phyloP scores from a whole-genome alignment of 208 protist species.

The Leishmania mexicana region DNA sequence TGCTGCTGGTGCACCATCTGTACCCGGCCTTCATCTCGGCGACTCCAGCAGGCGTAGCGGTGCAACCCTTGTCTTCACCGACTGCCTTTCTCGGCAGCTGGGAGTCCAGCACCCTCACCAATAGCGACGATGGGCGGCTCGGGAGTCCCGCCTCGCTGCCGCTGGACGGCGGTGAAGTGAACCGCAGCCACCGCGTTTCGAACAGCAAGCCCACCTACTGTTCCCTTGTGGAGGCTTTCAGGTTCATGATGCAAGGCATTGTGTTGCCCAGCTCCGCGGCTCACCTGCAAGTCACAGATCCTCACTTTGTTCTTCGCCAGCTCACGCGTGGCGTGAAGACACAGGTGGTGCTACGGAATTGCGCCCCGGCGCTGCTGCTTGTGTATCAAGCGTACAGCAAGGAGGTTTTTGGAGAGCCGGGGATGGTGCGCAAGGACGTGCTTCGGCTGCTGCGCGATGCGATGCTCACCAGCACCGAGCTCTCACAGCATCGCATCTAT shows the following conservation, averaged over 20 bases:
- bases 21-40: conserved; percentile 34
- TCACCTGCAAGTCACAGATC: conserved; percentile 9
- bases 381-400: conserved; percentile 82
- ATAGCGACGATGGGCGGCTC: not conserved
- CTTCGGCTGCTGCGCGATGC: conserved; percentile 83
- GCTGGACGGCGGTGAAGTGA: not conserved
- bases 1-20: conserved; percentile 61
- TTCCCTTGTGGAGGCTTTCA: conserved; percentile 24
- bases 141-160: not conserved
- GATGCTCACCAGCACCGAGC: conserved; percentile 90
- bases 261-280: conserved; percentile 26
- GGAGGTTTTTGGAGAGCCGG: conserved; percentile 64
- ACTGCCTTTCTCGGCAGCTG: not conserved
- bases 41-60: not conserved
- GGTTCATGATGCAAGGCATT: conserved; percentile 21
- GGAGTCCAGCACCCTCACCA: not conserved
- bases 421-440: conserved; percentile 72
- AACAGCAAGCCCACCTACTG: conserved; percentile 12
- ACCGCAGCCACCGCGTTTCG: not conserved
- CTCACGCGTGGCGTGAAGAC: conserved; percentile 56
- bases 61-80: not conserved
- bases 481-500: conserved; percentile 79
- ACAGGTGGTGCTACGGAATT: conserved; percentile 52
- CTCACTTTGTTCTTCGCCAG: conserved; percentile 37
- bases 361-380: conserved; percentile 62